Evolutionary conservation across 1,284 basidiomycete genomes (phyloP), one percentile per base, ranked within the genome.

Genomic region (Irpex sp.): DNA sequence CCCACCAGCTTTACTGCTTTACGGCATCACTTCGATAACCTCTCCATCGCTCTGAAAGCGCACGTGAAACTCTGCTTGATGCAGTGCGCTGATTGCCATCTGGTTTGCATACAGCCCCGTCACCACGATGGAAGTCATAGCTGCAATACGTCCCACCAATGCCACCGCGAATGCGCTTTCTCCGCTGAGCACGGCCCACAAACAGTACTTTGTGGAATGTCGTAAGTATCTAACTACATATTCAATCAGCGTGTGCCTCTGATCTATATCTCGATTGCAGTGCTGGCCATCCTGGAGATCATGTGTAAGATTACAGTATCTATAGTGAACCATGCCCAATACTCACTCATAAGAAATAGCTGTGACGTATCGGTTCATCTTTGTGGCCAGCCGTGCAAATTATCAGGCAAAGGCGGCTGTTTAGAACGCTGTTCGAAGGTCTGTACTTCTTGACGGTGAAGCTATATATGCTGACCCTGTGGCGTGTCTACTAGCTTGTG

Each of bases 221-320:
- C 73, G 85, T 85, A 66, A 55, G 81, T 40, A 40, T 40, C 38
- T 40, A 48, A 49, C n/a, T 48, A 4, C 47, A 13, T 57, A 58
- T n/a, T 21, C n/a, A n/a, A n/a, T n/a, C n/a, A n/a, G n/a, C n/a
- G n/a, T n/a, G n/a, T n/a, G n/a, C n/a, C n/a, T n/a, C 38, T 40
- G 13, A 40, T 40, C 38, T 40, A 40, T 40, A 40, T 40, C 6
- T 40, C 38, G n/a, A 40, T 13, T 40, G 5, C 13, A 87, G 86
- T 13, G 85, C 84, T 11, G 85, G 87, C 0, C 86, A 88, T 64
- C 70, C 78, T 7, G 83, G 84, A 15, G 74, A 72, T 6, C 86
- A 87, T 65, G 78, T 85, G 84, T 85, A 71, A n/a, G n/a, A n/a
- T n/a, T n/a, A n/a, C n/a, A n/a, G n/a, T 58, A 76, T 65, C 37